Evolutionary conservation across 306 rosid genomes (phyloP).

Genomic region (Purshia tridentata): DNA sequence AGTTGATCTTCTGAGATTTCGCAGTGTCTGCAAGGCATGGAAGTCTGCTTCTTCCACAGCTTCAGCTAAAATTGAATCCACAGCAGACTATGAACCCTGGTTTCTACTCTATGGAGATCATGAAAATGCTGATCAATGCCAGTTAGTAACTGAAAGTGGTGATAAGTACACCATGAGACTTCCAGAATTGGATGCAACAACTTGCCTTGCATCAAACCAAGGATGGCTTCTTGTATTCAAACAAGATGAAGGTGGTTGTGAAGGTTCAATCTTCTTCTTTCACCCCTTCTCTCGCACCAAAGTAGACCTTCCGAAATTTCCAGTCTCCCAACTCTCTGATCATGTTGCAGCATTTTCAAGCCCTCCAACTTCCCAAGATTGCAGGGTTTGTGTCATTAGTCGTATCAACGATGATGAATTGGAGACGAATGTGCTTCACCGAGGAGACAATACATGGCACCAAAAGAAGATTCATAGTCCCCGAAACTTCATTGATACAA

Average conservation of each 20-base stretch:
- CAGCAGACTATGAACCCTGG: conserved; percentile 3
- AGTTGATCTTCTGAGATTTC: conserved; percentile 27
- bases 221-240: conserved; percentile 38
- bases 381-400: conserved; percentile 19
- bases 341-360: conserved; percentile 32
- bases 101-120: conserved; percentile 11
- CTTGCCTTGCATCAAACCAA: conserved; percentile 35
- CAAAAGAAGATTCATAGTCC: background rate
- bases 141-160: background rate
- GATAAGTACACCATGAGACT: background rate
- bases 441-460: conserved; percentile 6
- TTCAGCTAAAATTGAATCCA: background rate
- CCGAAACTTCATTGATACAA: background rate
- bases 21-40: conserved; percentile 38
- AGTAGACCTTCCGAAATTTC: conserved; percentile 28
- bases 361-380: conserved; percentile 22
- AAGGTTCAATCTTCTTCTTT: conserved; percentile 28
- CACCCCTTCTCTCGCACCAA: conserved; percentile 25
- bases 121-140: conserved; percentile 8
- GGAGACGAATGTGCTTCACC: background rate
- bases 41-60: conserved; percentile 12
- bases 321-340: background rate
- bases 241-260: too few relatives aligned
- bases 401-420: background rate
- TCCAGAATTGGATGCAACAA: conserved; percentile 24